Evolutionary conservation across 305 asterid species (phyloP), one percentile per base, ranked within the genome.

Genomic region (Fraxinus nigra): DNA sequence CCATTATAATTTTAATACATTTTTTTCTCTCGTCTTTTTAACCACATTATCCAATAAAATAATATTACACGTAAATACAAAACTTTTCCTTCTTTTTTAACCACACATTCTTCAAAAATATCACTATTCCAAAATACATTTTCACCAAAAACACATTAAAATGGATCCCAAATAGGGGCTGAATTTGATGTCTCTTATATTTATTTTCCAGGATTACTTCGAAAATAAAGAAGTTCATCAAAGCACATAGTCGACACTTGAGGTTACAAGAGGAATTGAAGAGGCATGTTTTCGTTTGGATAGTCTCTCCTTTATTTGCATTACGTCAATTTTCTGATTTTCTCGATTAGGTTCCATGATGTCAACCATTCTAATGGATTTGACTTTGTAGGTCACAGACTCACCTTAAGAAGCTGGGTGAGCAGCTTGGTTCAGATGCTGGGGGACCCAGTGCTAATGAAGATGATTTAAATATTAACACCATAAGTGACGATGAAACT

Each of bases 251-350:
- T 78, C 95, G 89, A 78, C 92, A 90, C 82, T 82, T 82, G 80
- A 87, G 91, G 51, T 79, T 94, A 81, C 94, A 94, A 86, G 98
- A 89, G 79, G 97, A 95, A 80, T 87, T 95, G 81, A 95, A 94
- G 91, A 94, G 97, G 99, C 86, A 85, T 69, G 78, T 26, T 84
- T 79, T 82, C 81, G 79, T 63, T 77, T 72, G 83, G 76, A 54
- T 77, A 56, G 69, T 14, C 79, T 72, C 34, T 75, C 51, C 70
- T 16, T 79, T 75, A 67, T 61, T 43, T 80, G 18, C 33, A 48
- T 72, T 82, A 14, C 72, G 22, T 79, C 61, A 14, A 67, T 78
- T 33, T 80, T 82, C 77, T 69, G 33, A 56, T 85, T 82, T 51
- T 75, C n/a, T 83, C n/a, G 26, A 35, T 79, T 74, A 54, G 83